Evolutionary conservation across 371 early-diverging fungal species (phyloP), one percentile per base, ranked within the genome.

Genomic region (Funneliformis caledonium): DNA sequence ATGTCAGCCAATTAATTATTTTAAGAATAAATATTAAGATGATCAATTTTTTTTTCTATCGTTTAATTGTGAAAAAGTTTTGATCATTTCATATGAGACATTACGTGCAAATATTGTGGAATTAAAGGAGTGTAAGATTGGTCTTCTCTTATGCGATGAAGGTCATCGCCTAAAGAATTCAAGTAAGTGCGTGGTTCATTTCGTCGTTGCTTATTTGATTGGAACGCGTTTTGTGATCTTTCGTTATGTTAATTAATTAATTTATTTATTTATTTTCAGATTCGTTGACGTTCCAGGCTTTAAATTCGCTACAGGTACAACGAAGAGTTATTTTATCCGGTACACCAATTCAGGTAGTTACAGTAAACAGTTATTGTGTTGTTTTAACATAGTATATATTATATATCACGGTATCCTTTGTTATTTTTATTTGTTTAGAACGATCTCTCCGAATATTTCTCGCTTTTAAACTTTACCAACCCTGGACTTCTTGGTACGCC

Each of bases 161-260:
- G 99, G 99, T 0, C 99, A 99, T 88, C 91, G 98, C 22, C 85
- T 99, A 60, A 99, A 99, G 85, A 99, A 99, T 84, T 88, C 94
- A 52, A 85, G 88, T 89, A 69, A 69, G 14, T 19, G 16, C 7
- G 4, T 72, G 12, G 31, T 11, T 14, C 37, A 65, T 5, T 68
- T 68, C 16, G 19, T 50, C 22, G 31, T 76, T 43, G 56, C 52
- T 52, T 52, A 16, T 52, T 52, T 52, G 7, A 37, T 37, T 37
- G 1, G 37, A 37, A 37, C 3, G 37, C 37, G 37, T 37, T 37
- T 37, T 37, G 37, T 37, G 52, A 11, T 45, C 19, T 26, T 26
- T 42, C 26, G 16, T 47, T 78, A 19, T 0, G 61, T 16, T 56
- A 33, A 43, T 31, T 42, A 42, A 45, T n/a, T 22, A 2, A 42